Percentiles rank a stretch among this genome's conserved stretches.
These are phyloP conservation scores for Claviceps citrina DNA, from an alignment of 2,329 filamentous ascomycete species.

Conservation along the genomic window DNA sequence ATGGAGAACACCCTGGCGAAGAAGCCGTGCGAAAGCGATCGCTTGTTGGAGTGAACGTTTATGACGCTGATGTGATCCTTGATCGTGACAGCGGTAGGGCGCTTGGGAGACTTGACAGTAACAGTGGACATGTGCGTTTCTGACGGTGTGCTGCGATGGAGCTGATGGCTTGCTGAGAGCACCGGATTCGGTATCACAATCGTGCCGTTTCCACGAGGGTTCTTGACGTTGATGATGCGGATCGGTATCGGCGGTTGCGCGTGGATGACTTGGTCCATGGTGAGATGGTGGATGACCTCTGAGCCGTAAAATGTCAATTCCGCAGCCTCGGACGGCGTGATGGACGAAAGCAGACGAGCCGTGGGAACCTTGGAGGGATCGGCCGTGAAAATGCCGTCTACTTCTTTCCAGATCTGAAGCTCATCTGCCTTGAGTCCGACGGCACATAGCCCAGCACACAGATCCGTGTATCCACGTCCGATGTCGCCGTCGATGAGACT, in stretches of 20 bases:
- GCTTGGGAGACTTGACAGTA: constrained; percentile 44
- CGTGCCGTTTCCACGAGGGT: constrained; percentile 62
- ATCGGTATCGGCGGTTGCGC: constrained; percentile 67
- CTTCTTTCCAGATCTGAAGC: constrained; percentile 97
- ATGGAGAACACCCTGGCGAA: constrained; percentile 88
- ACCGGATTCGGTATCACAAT: constrained; percentile 64
- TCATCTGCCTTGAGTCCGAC: constrained; percentile 79
- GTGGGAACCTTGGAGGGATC: constrained; percentile 88
- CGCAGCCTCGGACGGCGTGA: constrained; percentile 87
- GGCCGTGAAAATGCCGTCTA: constrained; percentile 78
- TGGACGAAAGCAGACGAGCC: constrained; percentile 71
- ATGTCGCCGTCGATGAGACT: constrained; percentile 79
- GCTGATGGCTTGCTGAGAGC: constrained; percentile 40
- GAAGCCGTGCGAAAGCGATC: constrained; percentile 90
- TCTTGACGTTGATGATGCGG: constrained; percentile 85
- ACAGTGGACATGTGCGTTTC: constrained; percentile 14
- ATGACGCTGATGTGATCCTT: constrained; percentile 95
- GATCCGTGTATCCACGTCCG: constrained; percentile 88
- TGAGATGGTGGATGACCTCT: constrained; percentile 96
- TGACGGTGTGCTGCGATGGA: constrained; percentile 33
- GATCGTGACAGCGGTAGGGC: constrained; percentile 84
- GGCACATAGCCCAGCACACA: constrained; percentile 82
- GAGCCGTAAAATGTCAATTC: constrained; percentile 90
- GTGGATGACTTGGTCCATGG: constrained; percentile 90
- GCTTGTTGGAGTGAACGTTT: constrained; percentile 95